phyloP scores from a whole-genome alignment of 2,329 filamentous ascomycete species.

The Talaromyces sp. region DNA sequence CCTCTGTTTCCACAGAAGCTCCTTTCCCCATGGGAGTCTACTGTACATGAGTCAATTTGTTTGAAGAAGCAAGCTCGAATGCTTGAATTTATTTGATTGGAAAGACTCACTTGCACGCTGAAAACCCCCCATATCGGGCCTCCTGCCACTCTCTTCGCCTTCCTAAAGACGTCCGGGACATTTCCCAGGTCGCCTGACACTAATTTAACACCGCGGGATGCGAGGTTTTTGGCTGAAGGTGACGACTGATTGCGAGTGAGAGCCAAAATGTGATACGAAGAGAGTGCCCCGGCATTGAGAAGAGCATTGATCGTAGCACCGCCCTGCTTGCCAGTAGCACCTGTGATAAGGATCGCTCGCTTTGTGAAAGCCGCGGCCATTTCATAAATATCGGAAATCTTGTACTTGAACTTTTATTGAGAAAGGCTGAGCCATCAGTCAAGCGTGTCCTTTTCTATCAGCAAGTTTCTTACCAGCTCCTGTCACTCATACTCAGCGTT shows the following conservation, averaged over 20 bases:
- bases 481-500: no score
- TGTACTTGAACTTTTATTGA: no score
- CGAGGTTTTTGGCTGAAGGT: no score
- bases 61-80: no score
- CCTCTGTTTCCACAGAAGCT: not conserved
- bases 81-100: no score
- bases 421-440: no score
- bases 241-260: not conserved
- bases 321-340: slow-evolving; percentile 1
- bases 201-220: not conserved
- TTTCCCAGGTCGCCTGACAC: not conserved
- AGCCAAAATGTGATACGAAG: not conserved
- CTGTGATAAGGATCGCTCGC: not conserved
- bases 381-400: no score
- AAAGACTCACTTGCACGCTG: not conserved
- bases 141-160: not conserved
- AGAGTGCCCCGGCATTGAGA: not conserved
- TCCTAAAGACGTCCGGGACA: not conserved
- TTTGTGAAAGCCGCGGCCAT: no score
- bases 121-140: not conserved
- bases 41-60: no score
- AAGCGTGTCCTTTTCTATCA: no score
- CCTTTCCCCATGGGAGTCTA: no score
- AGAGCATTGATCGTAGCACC: not conserved
- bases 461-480: no score